Conservation (phyloP, 768 basidiomycete genomes). For the Xerocomus brunneocitrinus region DNA sequence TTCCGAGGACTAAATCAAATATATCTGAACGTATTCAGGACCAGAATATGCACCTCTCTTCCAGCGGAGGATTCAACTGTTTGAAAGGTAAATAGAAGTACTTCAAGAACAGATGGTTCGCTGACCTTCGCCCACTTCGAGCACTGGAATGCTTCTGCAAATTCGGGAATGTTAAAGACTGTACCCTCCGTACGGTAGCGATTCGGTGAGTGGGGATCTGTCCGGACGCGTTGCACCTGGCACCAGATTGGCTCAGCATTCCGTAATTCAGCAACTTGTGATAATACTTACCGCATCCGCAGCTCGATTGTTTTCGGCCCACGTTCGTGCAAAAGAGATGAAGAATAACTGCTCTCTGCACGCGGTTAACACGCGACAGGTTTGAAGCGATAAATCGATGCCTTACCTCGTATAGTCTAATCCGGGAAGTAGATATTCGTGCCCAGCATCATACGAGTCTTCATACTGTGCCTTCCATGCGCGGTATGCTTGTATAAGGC, state of each 20-base stretch:
- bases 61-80: constrained; percentile 78
- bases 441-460: constrained; percentile 50
- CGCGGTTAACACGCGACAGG: background rate
- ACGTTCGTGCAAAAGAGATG: constrained; percentile 83
- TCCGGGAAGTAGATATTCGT: constrained; percentile 79
- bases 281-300: constrained; percentile 58
- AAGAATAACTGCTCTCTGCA: constrained; percentile 90
- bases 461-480: constrained; percentile 85
- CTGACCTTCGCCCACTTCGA: constrained; percentile 67
- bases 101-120: constrained; percentile 1
- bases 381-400: background rate
- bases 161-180: constrained; percentile 80
- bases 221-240: constrained; percentile 72
- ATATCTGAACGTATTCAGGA: constrained; percentile 30
- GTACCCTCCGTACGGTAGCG: constrained; percentile 83
- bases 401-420: constrained; percentile 65
- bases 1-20: constrained; percentile 1
- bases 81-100: constrained; percentile 2
- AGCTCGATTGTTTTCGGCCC: constrained; percentile 78
- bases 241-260: background rate
- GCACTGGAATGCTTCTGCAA: constrained; percentile 85
- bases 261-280: background rate
- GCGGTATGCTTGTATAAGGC: constrained; percentile 79
- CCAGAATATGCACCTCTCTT: constrained; percentile 82
- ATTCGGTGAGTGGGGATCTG: constrained; percentile 85